Percentiles rank a stretch among this genome's conserved stretches.
These are phyloP conservation scores for Carex parvula DNA, from an alignment of 176 grass and related monocot genomes.

Conservation along the genomic window DNA sequence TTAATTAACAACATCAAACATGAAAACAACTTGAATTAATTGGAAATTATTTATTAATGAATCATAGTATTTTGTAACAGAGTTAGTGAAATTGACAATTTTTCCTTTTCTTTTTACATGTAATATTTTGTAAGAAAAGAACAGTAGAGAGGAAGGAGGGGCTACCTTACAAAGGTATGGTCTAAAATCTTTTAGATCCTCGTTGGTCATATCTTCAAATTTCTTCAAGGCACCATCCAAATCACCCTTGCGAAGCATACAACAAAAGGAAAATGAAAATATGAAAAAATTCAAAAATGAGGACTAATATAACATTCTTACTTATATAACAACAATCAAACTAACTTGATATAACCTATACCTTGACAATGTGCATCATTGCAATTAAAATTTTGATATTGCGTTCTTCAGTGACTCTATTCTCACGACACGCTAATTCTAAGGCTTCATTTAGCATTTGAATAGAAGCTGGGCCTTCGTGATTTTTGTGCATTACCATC, in stretches of 20 bases:
- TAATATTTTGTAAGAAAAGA: neutral
- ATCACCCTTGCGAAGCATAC: slow-evolving; percentile 42
- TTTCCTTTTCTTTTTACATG: neutral
- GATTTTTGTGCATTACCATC: slow-evolving; percentile 69
- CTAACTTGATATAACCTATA: slow-evolving; percentile 19
- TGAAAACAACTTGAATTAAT: neutral
- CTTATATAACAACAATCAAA: neutral
- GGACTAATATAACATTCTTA: neutral
- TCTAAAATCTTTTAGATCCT: slow-evolving; percentile 81
- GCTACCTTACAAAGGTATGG: slow-evolving; percentile 78
- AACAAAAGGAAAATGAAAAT: neutral
- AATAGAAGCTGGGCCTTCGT: slow-evolving; percentile 44
- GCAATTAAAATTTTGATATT: slow-evolving; percentile 90
- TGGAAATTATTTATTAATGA: neutral
- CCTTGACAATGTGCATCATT: slow-evolving; percentile 80
- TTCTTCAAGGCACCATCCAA: slow-evolving; percentile 58
- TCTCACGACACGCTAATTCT: slow-evolving; percentile 53
- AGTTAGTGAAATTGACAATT: neutral
- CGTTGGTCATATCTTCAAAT: slow-evolving; percentile 65
- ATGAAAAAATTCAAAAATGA: neutral
- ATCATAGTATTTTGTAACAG: neutral
- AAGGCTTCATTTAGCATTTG: slow-evolving; percentile 88
- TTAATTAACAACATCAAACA: neutral
- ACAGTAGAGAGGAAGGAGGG: neutral
- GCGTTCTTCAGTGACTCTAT: slow-evolving; percentile 64